Percentiles rank a stretch among this genome's conserved stretches.
Evolutionary conservation across 768 basidiomycete species (phyloP).

Genomic region (Podaxis pistillaris): DNA sequence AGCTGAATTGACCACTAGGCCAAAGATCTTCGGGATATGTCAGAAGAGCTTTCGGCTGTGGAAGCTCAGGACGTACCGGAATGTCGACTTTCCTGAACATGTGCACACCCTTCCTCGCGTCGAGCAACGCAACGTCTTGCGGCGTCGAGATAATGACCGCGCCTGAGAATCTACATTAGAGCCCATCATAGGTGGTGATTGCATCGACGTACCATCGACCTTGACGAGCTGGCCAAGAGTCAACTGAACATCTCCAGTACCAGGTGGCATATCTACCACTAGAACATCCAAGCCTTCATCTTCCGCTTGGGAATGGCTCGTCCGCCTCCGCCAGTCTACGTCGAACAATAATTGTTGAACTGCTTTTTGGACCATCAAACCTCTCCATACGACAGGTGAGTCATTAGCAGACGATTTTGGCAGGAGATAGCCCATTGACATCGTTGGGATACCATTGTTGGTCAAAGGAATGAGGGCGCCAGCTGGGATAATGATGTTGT

Average conservation of each 20-base stretch:
- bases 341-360: slow-evolving; percentile 96
- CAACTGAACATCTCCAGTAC: slow-evolving; percentile 94
- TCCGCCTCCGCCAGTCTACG: slow-evolving; percentile 70
- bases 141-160: slow-evolving; percentile 94
- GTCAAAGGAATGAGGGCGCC: slow-evolving; percentile 79
- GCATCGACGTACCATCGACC: slow-evolving; percentile 66
- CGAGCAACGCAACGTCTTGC: slow-evolving; percentile 89
- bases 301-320: slow-evolving; percentile 26
- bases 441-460: slow-evolving; percentile 89
- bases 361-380: slow-evolving; percentile 97
- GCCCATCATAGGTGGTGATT: neutral
- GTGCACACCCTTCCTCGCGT: slow-evolving; percentile 88
- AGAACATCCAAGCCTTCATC: slow-evolving; percentile 72
- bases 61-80: slow-evolving; percentile 54
- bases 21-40: slow-evolving; percentile 61
- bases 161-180: slow-evolving; percentile 47
- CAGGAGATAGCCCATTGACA: slow-evolving; percentile 97
- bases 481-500: slow-evolving; percentile 33
- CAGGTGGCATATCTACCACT: slow-evolving; percentile 95
- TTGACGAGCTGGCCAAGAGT: slow-evolving; percentile 85
- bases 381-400: slow-evolving; percentile 88
- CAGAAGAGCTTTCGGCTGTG: neutral
- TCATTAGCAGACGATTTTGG: slow-evolving; percentile 45
- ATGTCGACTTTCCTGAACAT: slow-evolving; percentile 90
- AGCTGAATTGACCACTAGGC: slow-evolving; percentile 85